These are phyloP conservation scores for Phytophthora sp. DNA, from an alignment of 352 stramenopile species.

Conservation along the genomic window DNA sequence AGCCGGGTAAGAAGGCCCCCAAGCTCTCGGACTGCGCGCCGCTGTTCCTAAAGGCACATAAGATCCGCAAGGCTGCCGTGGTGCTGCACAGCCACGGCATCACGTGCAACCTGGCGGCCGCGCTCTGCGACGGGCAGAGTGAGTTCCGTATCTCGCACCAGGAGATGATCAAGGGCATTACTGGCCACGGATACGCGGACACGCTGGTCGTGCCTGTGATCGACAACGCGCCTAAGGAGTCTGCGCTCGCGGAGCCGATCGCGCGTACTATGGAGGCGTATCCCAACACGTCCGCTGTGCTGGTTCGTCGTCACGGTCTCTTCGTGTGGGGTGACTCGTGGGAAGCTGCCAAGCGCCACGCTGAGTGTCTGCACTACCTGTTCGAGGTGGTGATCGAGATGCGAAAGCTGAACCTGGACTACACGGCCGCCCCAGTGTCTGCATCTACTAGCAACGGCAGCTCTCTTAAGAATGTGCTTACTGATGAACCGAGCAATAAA, in stretches of 20 bases:
- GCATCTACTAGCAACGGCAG: slow-evolving; percentile 52
- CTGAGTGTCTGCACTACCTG: slow-evolving; percentile 97
- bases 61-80: slow-evolving; percentile 74
- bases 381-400: slow-evolving; percentile 93
- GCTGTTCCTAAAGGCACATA: slow-evolving; percentile 95
- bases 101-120: slow-evolving; percentile 89
- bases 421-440: slow-evolving; percentile 44
- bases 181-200: slow-evolving; percentile 91
- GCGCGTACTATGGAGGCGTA: slow-evolving; percentile 86
- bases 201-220: slow-evolving; percentile 96
- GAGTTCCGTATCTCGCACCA: slow-evolving; percentile 94
- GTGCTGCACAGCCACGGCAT: slow-evolving; percentile 85
- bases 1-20: slow-evolving; percentile 48
- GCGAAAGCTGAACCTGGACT: slow-evolving; percentile 87
- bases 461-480: slow-evolving; percentile 51
- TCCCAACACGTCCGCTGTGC: slow-evolving; percentile 89
- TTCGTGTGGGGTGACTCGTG: slow-evolving; percentile 97
- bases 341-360: slow-evolving; percentile 96
- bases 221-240: slow-evolving; percentile 95
- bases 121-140: slow-evolving; percentile 83
- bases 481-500: slow-evolving; percentile 18
- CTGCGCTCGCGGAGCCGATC: slow-evolving; percentile 91
- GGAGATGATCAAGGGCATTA: slow-evolving; percentile 98
- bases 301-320: slow-evolving; percentile 95
- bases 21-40: slow-evolving; percentile 95